Evolutionary conservation across 805 yeast genomes (phyloP), one percentile per base, ranked within the genome.

Genomic region (Candida loeiensis): DNA sequence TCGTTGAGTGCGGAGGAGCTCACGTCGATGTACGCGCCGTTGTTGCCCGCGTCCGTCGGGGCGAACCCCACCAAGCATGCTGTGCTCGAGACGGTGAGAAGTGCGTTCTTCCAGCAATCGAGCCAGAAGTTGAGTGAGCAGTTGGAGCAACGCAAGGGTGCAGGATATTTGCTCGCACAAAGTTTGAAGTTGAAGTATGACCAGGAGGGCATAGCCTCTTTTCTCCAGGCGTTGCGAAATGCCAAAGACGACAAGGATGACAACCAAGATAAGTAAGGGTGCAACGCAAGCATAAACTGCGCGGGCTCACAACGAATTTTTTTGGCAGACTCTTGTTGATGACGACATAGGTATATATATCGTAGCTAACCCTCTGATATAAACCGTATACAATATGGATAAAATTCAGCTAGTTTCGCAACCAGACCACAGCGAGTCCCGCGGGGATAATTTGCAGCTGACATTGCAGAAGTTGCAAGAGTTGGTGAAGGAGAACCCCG

Each of bases 121-220:
- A 54, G 64, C 29, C 54, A 60, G 9, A 64, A 66, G 37, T 55
- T 80, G 40, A 59, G 73, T 38, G 57, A 56, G 22, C 77, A 71
- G 20, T 54, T 79, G 34, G 54, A 51, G n/a, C 41, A 49, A 17
- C 49, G 54, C 17, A 53, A 55, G 12, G 77, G 76, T 8, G 73
- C 76, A 9, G 78, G 81, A 4, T 64, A 59, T 43, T 47, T 77
- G 30, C 65, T 79, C 28, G 61, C 82, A 22, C 66, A 63, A 40
- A 66, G 75, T 28, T 61, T 77, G 30, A 73, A 71, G n/a, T 63
- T 63, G 48, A 69, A 62, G 4, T 79, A 79, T 46, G 38, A 55
- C 7, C 82, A 82, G 7, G 83, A 79, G 52, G 83, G 83, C 1
- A 56, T 77, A 25, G 73, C 65, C 26, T 71, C 71, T 11, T 77